These are phyloP conservation scores for Fraxinus cuspidata DNA, from an alignment of 257 asterid species.

Conservation along the genomic window DNA sequence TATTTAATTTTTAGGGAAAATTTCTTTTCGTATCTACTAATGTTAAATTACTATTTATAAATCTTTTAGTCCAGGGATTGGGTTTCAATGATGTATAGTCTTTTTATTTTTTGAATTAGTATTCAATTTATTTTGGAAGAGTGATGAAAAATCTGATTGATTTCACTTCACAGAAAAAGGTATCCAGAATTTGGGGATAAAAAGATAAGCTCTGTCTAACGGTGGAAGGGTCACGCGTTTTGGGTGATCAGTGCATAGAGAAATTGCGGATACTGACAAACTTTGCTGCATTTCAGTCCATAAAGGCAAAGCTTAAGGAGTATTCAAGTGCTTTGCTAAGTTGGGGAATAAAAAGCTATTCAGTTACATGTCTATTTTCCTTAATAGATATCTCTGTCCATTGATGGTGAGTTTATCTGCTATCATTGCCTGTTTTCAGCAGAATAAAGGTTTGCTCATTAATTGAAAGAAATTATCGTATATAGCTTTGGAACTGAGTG, in stretches of 20 bases:
- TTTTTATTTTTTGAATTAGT: constrained; percentile 18
- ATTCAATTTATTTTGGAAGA: constrained; percentile 19
- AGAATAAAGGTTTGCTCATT: constrained; percentile 20
- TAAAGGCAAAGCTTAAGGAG: constrained; percentile 28
- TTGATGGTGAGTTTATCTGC: constrained; percentile 11
- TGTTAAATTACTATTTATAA: constrained; percentile 2
- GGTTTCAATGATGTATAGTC: constrained; percentile 16
- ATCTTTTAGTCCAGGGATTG: constrained; percentile 3
- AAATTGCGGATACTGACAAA: constrained; percentile 27
- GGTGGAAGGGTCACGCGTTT: constrained; percentile 29
- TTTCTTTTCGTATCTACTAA: background rate
- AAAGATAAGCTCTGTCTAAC: constrained; percentile 27
- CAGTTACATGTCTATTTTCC: constrained; percentile 14
- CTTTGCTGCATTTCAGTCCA: constrained; percentile 36
- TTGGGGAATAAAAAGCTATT: constrained; percentile 22
- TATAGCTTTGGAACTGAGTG: constrained; percentile 21
- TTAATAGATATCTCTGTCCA: background rate
- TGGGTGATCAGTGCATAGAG: constrained; percentile 26
- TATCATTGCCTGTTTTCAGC: constrained; percentile 22
- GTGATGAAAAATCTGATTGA: constrained; percentile 10
- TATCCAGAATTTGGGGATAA: constrained; percentile 33
- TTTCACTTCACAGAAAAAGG: constrained; percentile 29
- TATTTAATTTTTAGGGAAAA: constrained; percentile 14
- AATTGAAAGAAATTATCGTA: constrained; percentile 29
- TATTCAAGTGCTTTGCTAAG: constrained; percentile 26